phyloP scores from a whole-genome alignment of 495 filamentous ascomycete species.

The Xylaria flabelliformis region DNA sequence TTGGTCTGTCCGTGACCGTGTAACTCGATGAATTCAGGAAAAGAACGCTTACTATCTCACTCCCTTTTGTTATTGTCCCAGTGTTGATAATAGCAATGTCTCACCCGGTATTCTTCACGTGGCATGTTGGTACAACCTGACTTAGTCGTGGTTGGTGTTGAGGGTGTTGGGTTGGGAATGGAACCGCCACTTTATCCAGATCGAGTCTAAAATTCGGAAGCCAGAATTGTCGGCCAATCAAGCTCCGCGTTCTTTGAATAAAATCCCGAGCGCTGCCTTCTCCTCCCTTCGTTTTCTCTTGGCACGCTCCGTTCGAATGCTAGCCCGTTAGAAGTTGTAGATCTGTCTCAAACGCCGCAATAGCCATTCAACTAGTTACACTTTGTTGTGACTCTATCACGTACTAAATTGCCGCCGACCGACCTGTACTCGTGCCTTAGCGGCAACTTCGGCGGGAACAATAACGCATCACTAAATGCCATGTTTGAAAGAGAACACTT shows the following conservation, averaged over 20 bases:
- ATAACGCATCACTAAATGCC: background rate
- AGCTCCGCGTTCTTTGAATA: slow-evolving; percentile 13
- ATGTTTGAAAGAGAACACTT: background rate
- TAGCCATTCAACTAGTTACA: background rate
- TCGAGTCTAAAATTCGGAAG: slow-evolving; percentile 9
- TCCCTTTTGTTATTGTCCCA: background rate
- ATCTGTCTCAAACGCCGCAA: slow-evolving; percentile 11
- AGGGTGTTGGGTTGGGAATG: slow-evolving; percentile 13
- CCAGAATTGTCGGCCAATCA: slow-evolving; percentile 25
- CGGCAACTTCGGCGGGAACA: slow-evolving; percentile 6
- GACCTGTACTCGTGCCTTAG: slow-evolving; percentile 18
- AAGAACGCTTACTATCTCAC: background rate
- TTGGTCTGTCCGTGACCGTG: background rate
- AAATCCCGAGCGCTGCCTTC: slow-evolving; percentile 12
- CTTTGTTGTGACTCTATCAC: background rate
- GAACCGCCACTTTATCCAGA: slow-evolving; percentile 16
- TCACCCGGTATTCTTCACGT: slow-evolving; percentile 16
- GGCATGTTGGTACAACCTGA: slow-evolving; percentile 3
- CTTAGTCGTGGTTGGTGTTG: slow-evolving; percentile 5
- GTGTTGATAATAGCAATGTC: background rate
- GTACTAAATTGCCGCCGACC: slow-evolving; percentile 14
- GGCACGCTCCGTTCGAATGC: slow-evolving; percentile 10
- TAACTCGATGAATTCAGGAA: background rate
- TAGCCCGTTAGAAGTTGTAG: slow-evolving; percentile 18
- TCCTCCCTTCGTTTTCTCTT: slow-evolving; percentile 17